Evolutionary conservation across 2,329 filamentous ascomycete genomes (phyloP), one percentile per base, ranked within the genome.

Genomic region (Pseudohalonectria lignicola): DNA sequence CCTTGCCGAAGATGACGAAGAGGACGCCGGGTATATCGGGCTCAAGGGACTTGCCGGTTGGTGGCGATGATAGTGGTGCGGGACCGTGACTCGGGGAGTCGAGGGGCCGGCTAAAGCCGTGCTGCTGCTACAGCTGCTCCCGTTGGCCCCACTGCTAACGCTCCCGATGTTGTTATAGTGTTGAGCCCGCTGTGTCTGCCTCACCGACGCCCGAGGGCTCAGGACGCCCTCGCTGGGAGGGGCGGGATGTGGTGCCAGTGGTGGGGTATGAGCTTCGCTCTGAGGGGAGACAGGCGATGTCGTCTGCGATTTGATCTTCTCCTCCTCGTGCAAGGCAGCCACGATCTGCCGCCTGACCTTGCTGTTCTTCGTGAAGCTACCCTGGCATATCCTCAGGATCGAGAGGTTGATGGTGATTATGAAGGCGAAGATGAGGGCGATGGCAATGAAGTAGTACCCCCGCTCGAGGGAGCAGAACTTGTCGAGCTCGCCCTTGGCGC

Each of bases 401-500:
- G 51, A 51, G 19, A 56, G 43, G 3, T 51, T 49, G 19, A 54
- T 48, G 11, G 50, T 50, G 26, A 51, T 29, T 36, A 55, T 46
- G 42, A 19, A n/a, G 5, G 43, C 55, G 15, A 43, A 61, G 53
- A 61, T 42, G 4, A 61, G 40, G 12, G 40, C 45, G 6, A 54
- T 41, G 18, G 47, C 43, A 20, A 62, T 50, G 38, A 48, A 50
- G 39, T 53, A 63, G 36, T 53, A 60, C 3, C 48, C 48, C 10
- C 46, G 50, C 39, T 61, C 59, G 23, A 57, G 44, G 9, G 46
- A 41, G 39, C 56, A 59, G 31, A 47, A 52, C 15, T 44, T 43
- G 37, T 56, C 55, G 17, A 59, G 43, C 31, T 48, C 39, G 17
- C 53, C 55, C 15, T 45, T 49, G 3, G 46, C 40, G 21, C 46